These are phyloP conservation scores for Astraeus odoratus DNA, from an alignment of 768 basidiomycete genomes.

Conservation along the genomic window DNA sequence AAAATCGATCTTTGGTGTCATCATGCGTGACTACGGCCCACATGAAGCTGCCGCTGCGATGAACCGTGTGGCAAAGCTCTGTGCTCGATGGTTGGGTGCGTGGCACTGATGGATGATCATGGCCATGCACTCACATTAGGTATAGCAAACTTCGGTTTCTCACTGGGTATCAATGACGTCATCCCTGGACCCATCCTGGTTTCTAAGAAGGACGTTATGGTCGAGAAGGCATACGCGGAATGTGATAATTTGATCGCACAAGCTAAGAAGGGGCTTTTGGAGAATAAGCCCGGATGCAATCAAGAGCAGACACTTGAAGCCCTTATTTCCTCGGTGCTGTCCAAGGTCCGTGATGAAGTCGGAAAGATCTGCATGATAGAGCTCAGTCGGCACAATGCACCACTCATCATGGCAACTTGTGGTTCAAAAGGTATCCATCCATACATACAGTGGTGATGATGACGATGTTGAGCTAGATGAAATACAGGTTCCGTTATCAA, in stretches of 20 bases:
- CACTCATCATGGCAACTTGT: constrained; percentile 97
- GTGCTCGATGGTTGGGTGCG: constrained; percentile 87
- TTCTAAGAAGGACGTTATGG: constrained; percentile 74
- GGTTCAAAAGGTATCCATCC: constrained; percentile 82
- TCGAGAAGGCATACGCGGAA: constrained; percentile 81
- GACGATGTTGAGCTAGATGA: not conserved
- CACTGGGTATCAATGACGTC: constrained; percentile 96
- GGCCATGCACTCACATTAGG: constrained; percentile 7
- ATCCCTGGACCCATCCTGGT: constrained; percentile 88
- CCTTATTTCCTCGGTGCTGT: constrained; percentile 88
- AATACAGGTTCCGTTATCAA: constrained; percentile 99
- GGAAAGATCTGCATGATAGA: constrained; percentile 98
- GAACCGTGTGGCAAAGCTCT: constrained; percentile 93
- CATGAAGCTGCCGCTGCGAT: constrained; percentile 93
- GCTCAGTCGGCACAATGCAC: constrained; percentile 94
- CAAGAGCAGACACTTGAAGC: constrained; percentile 97
- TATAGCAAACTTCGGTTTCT: constrained; percentile 92
- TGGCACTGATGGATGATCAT: constrained; percentile 4
- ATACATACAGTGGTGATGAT: not conserved
- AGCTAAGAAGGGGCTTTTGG: constrained; percentile 86
- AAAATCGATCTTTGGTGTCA: constrained; percentile 97
- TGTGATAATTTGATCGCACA: constrained; percentile 83
- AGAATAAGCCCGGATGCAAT: constrained; percentile 96
- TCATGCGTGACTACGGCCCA: constrained; percentile 92
- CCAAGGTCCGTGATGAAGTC: constrained; percentile 91